phyloP scores from a whole-genome alignment of 495 filamentous ascomycete genomes.

The Penicillium pulvis region DNA sequence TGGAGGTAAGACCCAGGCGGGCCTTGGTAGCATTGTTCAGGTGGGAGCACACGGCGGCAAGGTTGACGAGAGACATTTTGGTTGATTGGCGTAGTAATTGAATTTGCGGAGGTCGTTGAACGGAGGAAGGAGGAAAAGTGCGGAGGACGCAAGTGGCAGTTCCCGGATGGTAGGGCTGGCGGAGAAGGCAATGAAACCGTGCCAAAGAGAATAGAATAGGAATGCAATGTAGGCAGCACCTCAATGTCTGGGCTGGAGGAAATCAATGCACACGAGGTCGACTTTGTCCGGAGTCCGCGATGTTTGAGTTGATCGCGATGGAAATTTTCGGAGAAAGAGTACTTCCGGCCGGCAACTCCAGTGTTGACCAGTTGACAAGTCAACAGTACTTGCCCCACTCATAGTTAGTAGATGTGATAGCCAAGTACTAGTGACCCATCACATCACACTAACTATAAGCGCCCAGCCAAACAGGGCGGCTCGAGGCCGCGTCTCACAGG shows the following conservation, averaged over 20 bases:
- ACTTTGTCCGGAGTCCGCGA: neutral
- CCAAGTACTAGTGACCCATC: constrained; percentile 23
- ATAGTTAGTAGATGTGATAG: neutral
- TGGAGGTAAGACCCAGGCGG: constrained; percentile 81
- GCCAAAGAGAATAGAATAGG: neutral
- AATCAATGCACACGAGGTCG: neutral
- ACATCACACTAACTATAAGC: constrained; percentile 31
- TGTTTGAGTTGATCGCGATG: constrained; percentile 21
- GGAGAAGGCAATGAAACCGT: neutral
- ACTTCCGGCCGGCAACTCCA: constrained; percentile 17
- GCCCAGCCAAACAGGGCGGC: constrained; percentile 26
- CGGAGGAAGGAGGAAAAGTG: constrained; percentile 14
- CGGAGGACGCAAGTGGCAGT: neutral
- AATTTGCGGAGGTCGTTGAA: constrained; percentile 12
- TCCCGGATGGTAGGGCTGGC: neutral
- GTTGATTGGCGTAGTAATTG: neutral
- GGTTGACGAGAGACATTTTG: constrained; percentile 82
- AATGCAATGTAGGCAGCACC: neutral
- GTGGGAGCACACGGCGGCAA: constrained; percentile 85
- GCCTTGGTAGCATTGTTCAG: constrained; percentile 90
- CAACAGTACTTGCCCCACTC: constrained; percentile 9
- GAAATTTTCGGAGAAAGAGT: constrained; percentile 52
- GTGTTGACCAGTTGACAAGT: constrained; percentile 6
- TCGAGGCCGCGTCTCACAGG: constrained; percentile 22
- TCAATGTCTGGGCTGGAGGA: constrained; percentile 2